A percentile compares a stretch with the other conserved stretches of the same genome.
These are phyloP conservation scores for Rhynchospora pubera DNA, from an alignment of 176 grass and related monocot genomes.

Conservation along the genomic window DNA sequence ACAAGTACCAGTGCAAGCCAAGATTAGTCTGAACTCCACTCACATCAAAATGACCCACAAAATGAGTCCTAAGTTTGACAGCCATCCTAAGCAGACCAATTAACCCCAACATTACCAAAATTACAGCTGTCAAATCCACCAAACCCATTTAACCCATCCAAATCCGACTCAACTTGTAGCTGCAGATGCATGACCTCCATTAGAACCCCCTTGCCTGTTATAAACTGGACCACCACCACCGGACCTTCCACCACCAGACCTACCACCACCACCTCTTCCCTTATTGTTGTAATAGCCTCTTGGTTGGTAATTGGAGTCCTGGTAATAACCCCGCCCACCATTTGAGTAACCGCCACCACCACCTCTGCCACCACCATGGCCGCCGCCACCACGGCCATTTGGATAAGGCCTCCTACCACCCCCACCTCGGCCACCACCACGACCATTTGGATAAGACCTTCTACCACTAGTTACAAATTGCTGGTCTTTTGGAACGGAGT, in stretches of 20 bases:
- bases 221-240: background rate
- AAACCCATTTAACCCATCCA: constrained; percentile 11
- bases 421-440: constrained; percentile 9
- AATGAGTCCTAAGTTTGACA: constrained; percentile 2
- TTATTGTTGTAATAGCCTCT: constrained; percentile 18
- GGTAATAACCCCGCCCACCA: constrained; percentile 13
- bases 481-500: constrained; percentile 3
- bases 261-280: constrained; percentile 3
- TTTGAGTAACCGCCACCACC: constrained; percentile 19
- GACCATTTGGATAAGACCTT: constrained; percentile 13
- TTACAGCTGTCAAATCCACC: constrained; percentile 14
- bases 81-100: background rate
- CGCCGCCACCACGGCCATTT: constrained; percentile 11
- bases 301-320: constrained; percentile 22
- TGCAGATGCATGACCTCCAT: background rate
- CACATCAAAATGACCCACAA: constrained; percentile 18
- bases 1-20: background rate
- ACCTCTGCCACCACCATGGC: background rate
- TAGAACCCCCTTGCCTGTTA: background rate
- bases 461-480: background rate
- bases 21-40: constrained; percentile 27
- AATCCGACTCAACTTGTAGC: background rate
- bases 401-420: background rate
- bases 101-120: constrained; percentile 3
- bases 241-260: background rate